These are phyloP conservation scores for Talaromyces stipitatus DNA, from an alignment of 495 filamentous ascomycete genomes.

Conservation along the genomic window DNA sequence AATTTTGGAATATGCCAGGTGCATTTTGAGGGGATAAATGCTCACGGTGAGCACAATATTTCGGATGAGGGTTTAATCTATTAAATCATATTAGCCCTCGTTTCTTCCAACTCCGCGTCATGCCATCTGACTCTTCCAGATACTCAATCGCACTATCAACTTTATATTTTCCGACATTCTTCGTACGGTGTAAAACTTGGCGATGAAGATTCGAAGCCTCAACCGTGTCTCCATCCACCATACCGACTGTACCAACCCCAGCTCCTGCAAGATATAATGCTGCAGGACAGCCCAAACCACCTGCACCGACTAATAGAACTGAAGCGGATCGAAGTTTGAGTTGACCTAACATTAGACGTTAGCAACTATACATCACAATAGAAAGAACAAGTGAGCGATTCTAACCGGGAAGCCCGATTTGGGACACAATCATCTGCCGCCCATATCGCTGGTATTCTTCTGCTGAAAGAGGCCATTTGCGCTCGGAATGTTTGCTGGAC, in stretches of 20 bases:
- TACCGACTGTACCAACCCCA: slow-evolving; percentile 73
- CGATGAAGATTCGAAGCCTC: slow-evolving; percentile 90
- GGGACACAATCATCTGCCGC: slow-evolving; percentile 83
- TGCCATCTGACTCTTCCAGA: slow-evolving; percentile 46
- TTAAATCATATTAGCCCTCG: not conserved
- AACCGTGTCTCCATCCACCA: slow-evolving; percentile 83
- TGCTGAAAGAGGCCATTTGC: slow-evolving; percentile 52
- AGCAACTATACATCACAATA: not conserved
- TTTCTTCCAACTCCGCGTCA: not conserved
- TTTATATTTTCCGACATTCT: slow-evolving; percentile 68
- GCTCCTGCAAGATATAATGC: slow-evolving; percentile 84
- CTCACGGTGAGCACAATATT: slow-evolving; percentile 50
- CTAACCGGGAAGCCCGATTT: slow-evolving; percentile 69
- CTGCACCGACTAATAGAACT: slow-evolving; percentile 83
- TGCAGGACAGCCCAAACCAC: slow-evolving; percentile 86
- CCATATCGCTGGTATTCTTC: slow-evolving; percentile 83
- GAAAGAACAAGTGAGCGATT: not conserved
- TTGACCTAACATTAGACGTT: slow-evolving; percentile 51
- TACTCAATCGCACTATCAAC: slow-evolving; percentile 69
- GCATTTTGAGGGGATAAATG: slow-evolving; percentile 61
- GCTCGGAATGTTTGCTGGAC: slow-evolving; percentile 3
- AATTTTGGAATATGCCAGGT: slow-evolving; percentile 51
- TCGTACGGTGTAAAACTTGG: slow-evolving; percentile 71
- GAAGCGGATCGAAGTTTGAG: slow-evolving; percentile 60
- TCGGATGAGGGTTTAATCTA: slow-evolving; percentile 61